phyloP scores from a whole-genome alignment of 805 yeast genomes.

The Maudiozyma saulgeensis region DNA sequence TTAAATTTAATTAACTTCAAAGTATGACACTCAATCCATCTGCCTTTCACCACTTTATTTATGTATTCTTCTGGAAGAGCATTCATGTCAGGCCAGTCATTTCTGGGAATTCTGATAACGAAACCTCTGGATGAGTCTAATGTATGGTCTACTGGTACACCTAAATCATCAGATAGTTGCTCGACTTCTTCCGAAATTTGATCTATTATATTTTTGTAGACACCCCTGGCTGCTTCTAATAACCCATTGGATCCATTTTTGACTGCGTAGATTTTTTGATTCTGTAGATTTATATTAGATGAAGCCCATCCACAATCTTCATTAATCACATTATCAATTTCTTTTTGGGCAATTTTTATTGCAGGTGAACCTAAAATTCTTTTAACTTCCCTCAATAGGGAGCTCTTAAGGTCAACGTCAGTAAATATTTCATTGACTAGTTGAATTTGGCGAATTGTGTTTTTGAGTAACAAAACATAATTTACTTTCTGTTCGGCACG shows the following conservation, averaged over 20 bases:
- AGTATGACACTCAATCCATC: constrained; percentile 33
- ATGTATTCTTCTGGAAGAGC: constrained; percentile 30
- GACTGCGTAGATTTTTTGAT: constrained; percentile 38
- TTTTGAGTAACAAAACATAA: constrained; percentile 33
- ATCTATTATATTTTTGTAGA: constrained; percentile 32
- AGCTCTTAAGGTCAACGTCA: constrained; percentile 4
- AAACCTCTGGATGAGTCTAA: constrained; percentile 34
- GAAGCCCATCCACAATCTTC: constrained; percentile 37
- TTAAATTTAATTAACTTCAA: constrained; percentile 34
- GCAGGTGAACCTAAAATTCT: constrained; percentile 22
- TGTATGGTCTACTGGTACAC: constrained; percentile 23
- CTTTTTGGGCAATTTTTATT: constrained; percentile 13
- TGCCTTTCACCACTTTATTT: constrained; percentile 25
- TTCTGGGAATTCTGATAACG: constrained; percentile 26
- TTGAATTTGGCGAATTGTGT: constrained; percentile 22
- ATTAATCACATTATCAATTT: constrained; percentile 31
- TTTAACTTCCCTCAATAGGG: constrained; percentile 24
- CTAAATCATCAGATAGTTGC: constrained; percentile 15
- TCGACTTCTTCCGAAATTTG: constrained; percentile 28
- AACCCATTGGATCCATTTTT: constrained; percentile 38
- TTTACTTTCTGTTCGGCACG: constrained; percentile 33
- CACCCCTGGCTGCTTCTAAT: constrained; percentile 35
- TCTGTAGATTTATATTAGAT: constrained; percentile 32
- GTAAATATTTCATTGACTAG: constrained; percentile 11
- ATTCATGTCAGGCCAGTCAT: constrained; percentile 6